A percentile compares a stretch with the other conserved stretches of the same genome.
These are phyloP conservation scores for Cyclostephanos tholiformis DNA, from an alignment of 108 stramenopile species.

Conservation along the genomic window DNA sequence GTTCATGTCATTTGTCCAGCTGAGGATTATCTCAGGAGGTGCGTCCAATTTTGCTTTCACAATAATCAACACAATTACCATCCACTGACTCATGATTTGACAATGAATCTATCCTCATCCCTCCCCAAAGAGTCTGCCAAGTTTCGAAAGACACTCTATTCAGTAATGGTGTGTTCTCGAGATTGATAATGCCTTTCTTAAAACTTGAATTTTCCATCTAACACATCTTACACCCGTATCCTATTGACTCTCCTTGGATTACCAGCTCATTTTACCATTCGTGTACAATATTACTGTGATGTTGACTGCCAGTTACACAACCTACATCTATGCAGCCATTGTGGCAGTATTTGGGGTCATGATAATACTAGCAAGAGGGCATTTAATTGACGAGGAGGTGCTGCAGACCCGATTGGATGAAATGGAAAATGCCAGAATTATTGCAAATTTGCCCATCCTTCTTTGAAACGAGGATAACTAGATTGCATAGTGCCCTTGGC, in stretches of 20 bases:
- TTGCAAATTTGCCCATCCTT: neutral
- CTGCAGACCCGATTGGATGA: neutral
- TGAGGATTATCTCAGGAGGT: constrained; percentile 33
- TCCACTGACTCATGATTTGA: neutral
- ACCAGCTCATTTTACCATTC: constrained; percentile 20
- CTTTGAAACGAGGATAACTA: neutral
- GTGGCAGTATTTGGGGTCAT: constrained; percentile 27
- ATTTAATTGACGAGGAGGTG: neutral
- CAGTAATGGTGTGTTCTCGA: constrained; percentile 5
- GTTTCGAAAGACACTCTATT: constrained; percentile 26
- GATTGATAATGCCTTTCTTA: neutral
- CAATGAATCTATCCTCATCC: constrained; percentile 1
- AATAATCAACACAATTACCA: neutral
- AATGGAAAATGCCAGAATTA: neutral
- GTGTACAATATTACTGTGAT: constrained; percentile 29
- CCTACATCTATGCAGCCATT: constrained; percentile 43
- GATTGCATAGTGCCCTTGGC: too few species aligned
- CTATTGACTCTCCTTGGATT: neutral
- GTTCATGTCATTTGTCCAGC: constrained; percentile 34
- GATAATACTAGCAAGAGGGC: constrained; percentile 16
- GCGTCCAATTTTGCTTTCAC: neutral
- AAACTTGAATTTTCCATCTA: neutral
- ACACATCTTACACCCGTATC: neutral
- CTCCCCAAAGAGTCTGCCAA: constrained; percentile 8
- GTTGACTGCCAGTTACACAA: constrained; percentile 40